Base-by-base conservation (phyloP, 768 basidiomycete genomes). In the Collybiopsis confluens region DNA sequence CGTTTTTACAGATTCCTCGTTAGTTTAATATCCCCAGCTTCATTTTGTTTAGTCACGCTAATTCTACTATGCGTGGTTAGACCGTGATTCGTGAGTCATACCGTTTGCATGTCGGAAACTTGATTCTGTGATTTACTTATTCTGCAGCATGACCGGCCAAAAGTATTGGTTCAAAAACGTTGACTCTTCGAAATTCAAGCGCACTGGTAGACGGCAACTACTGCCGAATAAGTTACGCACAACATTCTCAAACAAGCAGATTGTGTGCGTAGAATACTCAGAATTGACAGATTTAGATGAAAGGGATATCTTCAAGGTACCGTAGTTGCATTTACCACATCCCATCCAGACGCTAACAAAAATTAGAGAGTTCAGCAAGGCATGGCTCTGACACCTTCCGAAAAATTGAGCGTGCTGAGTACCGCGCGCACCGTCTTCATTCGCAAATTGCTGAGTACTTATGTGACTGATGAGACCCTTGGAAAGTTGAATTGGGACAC, bases 231-330 rank as follows among this genome's bases (percentile, higher is more conserved):
- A 73, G 48, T 84, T 82, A 60, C 75, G 70, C 52, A 80, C 76
- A 13, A 36, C 82, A 1, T 91, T 91, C 58, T 70, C 78, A 16
- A 85, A 82, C 60, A 91, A 91, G 65, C 86, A 88, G 57, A 77
- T 92, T 18, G 84, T 88, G 1, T 92, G 90, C 58, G 80, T 90
- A n/a, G 90, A 92, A 62, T 92, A 86, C 57, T 71, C 76, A 54
- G 80, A 82, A 40, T 71, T 88, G 7, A 68, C 70, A 0, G 82
- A 82, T 47, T 59, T 66, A 3, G 77, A 81, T 26, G 85, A 88
- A 59, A 73, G 86, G 20, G 85, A 87, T 57, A 81, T 88, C 16
- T 88, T 88, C 69, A 85, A 88, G 73, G 89, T 85, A n/a, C n/a
- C n/a, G n/a, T n/a, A n/a, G n/a, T n/a, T n/a, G n/a, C n/a, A n/a